phyloP scores from a whole-genome alignment of 73 alveolate genomes.

The Tetrahymena malaccensis region DNA sequence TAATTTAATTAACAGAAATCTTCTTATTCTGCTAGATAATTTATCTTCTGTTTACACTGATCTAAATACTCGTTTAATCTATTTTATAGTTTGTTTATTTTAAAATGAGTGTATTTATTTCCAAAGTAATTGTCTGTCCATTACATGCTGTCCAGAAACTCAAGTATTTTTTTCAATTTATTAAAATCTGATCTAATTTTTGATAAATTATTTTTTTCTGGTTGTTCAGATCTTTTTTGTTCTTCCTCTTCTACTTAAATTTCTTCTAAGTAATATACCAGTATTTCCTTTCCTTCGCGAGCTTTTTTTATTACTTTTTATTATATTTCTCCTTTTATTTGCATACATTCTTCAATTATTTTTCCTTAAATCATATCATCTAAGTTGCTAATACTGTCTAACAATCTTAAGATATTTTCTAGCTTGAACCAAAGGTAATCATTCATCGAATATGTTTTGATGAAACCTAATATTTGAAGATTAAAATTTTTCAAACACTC shows the following conservation, averaged over 20 bases:
- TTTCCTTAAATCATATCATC: neutral
- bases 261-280: neutral
- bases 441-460: no score
- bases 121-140: neutral
- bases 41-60: neutral
- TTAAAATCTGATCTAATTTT: neutral
- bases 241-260: neutral
- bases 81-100: neutral
- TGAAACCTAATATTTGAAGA: no score
- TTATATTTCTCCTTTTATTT: neutral
- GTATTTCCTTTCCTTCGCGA: neutral
- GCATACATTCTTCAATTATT: neutral
- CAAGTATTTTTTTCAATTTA: no score
- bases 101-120: neutral
- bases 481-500: no score
- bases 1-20: no score
- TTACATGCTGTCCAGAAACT: neutral
- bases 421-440: neutral
- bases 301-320: neutral
- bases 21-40: no score
- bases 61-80: no score
- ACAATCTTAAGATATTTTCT: no score
- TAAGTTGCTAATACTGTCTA: neutral
- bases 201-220: no score
- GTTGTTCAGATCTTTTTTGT: neutral